These are phyloP conservation scores for Yarrowia sp. DNA, from an alignment of 805 yeast genomes.

Conservation along the genomic window DNA sequence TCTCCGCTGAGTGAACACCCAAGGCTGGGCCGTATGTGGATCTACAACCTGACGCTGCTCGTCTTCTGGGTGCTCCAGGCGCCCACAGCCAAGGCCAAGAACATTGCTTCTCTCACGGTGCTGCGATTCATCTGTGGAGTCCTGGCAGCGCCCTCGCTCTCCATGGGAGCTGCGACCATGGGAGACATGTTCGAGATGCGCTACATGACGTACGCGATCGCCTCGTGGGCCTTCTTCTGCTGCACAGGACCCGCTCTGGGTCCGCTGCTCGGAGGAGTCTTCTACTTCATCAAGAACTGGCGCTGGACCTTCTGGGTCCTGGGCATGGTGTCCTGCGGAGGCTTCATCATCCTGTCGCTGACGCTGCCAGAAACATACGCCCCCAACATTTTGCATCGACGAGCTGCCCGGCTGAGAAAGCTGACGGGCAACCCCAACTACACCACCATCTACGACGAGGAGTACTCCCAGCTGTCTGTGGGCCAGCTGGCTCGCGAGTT, in stretches of 20 bases:
- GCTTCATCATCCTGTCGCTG: conserved; percentile 41
- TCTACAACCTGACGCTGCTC: conserved; percentile 49
- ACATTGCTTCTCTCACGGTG: conserved; percentile 50
- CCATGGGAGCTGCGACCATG: conserved; percentile 71
- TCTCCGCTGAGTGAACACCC: conserved; percentile 56
- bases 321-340: conserved; percentile 41
- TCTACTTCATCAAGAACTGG: conserved; percentile 50
- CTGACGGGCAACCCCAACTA: conserved; percentile 49
- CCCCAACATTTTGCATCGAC: conserved; percentile 47
- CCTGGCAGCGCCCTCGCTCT: conserved; percentile 77
- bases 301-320: conserved; percentile 53
- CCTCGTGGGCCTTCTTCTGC: conserved; percentile 53
- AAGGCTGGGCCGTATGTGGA: conserved; percentile 50
- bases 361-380: conserved; percentile 53
- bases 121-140: conserved; percentile 70
- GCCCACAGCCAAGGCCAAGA: conserved; percentile 50
- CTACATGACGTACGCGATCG: conserved; percentile 48
- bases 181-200: conserved; percentile 49
- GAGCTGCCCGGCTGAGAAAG: conserved; percentile 50
- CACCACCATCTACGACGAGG: conserved; percentile 46
- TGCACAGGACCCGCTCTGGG: conserved; percentile 55
- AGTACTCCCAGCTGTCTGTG: conserved; percentile 35
- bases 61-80: conserved; percentile 52
- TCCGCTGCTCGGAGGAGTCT: conserved; percentile 54
- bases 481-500: conserved; percentile 28